Conservation (phyloP, 306 rosid species). For the Pyrus bretschneideri region DNA sequence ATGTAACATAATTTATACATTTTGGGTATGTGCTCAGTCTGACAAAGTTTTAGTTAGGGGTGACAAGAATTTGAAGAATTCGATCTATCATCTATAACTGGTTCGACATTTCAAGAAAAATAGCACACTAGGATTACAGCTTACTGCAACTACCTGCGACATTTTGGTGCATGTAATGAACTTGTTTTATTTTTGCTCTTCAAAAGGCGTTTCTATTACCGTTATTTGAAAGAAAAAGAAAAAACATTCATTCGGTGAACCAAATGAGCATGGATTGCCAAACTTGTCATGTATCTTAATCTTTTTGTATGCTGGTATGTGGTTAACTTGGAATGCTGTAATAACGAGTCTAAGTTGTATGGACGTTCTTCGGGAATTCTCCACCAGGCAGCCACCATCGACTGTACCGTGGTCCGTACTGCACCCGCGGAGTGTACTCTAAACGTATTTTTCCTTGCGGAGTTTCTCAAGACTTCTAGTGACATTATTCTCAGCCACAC, state of each 20-base stretch:
- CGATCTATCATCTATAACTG: not conserved
- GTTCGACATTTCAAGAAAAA: not conserved
- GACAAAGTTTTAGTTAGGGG: not conserved
- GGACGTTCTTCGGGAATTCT: not conserved
- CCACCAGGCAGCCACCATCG: not conserved
- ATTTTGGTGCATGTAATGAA: too few relatives aligned
- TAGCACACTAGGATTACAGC: not conserved
- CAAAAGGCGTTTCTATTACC: too few relatives aligned
- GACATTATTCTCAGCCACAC: slow-evolving; percentile 38
- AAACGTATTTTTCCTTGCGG: not conserved
- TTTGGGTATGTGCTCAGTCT: not conserved
- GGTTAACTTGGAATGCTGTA: too few relatives aligned
- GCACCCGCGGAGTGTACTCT: not conserved
- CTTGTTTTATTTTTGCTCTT: too few relatives aligned
- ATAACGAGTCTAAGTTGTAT: not conserved
- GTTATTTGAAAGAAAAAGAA: too few relatives aligned
- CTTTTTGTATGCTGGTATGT: too few relatives aligned
- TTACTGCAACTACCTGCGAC: not conserved
- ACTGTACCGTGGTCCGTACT: not conserved
- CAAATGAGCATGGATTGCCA: not conserved
- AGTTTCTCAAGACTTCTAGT: not conserved
- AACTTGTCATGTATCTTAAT: not conserved
- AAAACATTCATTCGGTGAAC: too few relatives aligned
- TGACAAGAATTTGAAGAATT: not conserved
- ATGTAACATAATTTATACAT: not conserved